Base-by-base conservation (phyloP, 306 rosid species). In the Cajanus cajan region DNA sequence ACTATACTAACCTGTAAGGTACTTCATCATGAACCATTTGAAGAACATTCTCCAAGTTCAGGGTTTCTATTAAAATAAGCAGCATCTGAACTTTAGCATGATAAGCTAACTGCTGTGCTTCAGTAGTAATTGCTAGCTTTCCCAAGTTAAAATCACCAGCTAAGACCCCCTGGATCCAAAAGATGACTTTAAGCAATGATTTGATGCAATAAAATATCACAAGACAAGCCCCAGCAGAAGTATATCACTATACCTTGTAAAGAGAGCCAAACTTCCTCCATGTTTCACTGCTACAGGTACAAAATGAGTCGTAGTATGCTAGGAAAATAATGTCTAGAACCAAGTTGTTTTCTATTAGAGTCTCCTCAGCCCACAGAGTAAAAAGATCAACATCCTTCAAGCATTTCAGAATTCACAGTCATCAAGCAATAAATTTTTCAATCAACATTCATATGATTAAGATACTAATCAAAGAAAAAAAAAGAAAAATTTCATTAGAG, bases 281-380 rank as follows among this genome's bases (percentile, higher is more conserved):
- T 59, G 75, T 86, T 80, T 80, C 89, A 82, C 91, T 87, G 41
- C 84, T 80, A 80, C 95, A 92, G 39, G 75, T 85, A 86, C 92
- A 91, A 82, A 90, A 86, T 68, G 98, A 90, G 80, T 86, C 97
- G 78, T 88, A 86, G 82, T 94, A 94, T 51, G 89, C 90, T 72
- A 92, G 92, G 83, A 92, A 94, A 83, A 94, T 90, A 78, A 90
- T 86, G 88, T 94, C 98, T 86, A 94, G 79, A 86, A 94, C 88
- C 87, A 94, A 82, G 87, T 86, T 89, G 82, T 87, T 97, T 88
- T 94, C 98, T n/a, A 86, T 84, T 82, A 94, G 86, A 71, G 88
- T 92, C 89, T 92, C 98, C 91, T 94, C 98, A 39, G 98, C 97
- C 98, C 97, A 94, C 76, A 94, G 85, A 68, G 93, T 88, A 75